These are phyloP conservation scores for Saccharomyces hybrid DNA, from an alignment of 1,139 yeast species.

Conservation along the genomic window DNA sequence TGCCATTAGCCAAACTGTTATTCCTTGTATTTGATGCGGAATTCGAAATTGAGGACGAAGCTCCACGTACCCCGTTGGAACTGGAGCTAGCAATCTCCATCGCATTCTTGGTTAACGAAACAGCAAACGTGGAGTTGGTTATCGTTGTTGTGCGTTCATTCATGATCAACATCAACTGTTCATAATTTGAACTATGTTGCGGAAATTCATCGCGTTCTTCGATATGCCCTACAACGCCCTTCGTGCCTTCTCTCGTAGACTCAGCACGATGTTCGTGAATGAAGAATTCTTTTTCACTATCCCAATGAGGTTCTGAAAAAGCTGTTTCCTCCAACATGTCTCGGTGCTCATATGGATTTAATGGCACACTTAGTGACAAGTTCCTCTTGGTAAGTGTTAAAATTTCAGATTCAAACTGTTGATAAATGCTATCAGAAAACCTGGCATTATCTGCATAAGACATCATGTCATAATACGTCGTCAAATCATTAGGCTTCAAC, in stretches of 20 bases:
- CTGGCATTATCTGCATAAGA: slow-evolving; percentile 76
- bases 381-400: slow-evolving; percentile 71
- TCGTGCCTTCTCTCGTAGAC: slow-evolving; percentile 37
- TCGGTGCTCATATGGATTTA: slow-evolving; percentile 51
- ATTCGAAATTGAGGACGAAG: neutral
- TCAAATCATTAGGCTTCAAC: slow-evolving; percentile 70
- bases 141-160: slow-evolving; percentile 32
- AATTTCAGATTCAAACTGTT: slow-evolving; percentile 71
- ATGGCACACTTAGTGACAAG: slow-evolving; percentile 62
- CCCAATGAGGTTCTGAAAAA: slow-evolving; percentile 40
- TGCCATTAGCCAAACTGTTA: slow-evolving; percentile 1
- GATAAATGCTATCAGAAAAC: slow-evolving; percentile 53
- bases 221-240: slow-evolving; percentile 37
- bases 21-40: slow-evolving; percentile 1
- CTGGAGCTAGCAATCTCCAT: slow-evolving; percentile 22
- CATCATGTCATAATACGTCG: slow-evolving; percentile 77
- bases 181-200: slow-evolving; percentile 82
- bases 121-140: slow-evolving; percentile 30
- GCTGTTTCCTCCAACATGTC: slow-evolving; percentile 42
- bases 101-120: slow-evolving; percentile 31
- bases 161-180: slow-evolving; percentile 68
- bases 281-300: slow-evolving; percentile 36
- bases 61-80: neutral
- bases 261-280: slow-evolving; percentile 44
- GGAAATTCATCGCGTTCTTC: slow-evolving; percentile 56